These are phyloP conservation scores for Paramyrothecium sp. DNA, from an alignment of 2,329 filamentous ascomycete genomes.

Conservation along the genomic window DNA sequence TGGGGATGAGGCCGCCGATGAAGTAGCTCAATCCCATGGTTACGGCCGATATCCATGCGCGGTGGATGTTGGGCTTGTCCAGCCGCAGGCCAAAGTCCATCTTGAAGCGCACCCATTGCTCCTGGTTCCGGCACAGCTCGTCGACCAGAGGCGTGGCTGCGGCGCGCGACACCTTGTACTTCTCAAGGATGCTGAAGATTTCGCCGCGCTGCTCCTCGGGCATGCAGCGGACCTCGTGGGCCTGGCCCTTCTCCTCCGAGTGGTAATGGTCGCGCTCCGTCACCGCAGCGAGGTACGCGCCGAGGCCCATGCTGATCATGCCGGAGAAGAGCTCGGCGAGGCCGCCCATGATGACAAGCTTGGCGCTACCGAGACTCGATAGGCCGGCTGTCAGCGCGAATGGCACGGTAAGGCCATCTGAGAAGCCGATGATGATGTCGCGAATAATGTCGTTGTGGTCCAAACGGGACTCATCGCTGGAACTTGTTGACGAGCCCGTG, in stretches of 20 bases:
- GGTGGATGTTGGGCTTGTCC: constrained; percentile 39
- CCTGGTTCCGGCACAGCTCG: constrained; percentile 44
- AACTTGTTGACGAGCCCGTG: constrained; percentile 18
- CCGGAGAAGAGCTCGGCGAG: constrained; percentile 74
- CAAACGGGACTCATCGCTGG: constrained; percentile 22
- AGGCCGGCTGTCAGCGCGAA: constrained; percentile 77
- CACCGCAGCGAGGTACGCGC: constrained; percentile 67
- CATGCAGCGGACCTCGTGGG: constrained; percentile 37
- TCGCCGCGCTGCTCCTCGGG: constrained; percentile 45
- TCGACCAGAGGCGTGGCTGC: constrained; percentile 46
- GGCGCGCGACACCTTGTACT: constrained; percentile 45
- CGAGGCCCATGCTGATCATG: constrained; percentile 75
- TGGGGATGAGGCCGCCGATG: constrained; percentile 67
- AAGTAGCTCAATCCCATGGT: constrained; percentile 71
- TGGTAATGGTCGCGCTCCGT: constrained; percentile 53
- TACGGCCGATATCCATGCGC: constrained; percentile 54
- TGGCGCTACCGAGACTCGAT: constrained; percentile 62
- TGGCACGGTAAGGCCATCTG: constrained; percentile 76
- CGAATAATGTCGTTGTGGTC: constrained; percentile 47
- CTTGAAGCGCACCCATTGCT: constrained; percentile 55
- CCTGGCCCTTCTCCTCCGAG: constrained; percentile 45
- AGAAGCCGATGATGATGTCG: constrained; percentile 73
- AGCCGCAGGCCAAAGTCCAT: constrained; percentile 57
- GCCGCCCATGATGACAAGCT: constrained; percentile 68
- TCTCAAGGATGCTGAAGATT: constrained; percentile 48